Conservation (phyloP, 2,329 filamentous ascomycete species). For the Aspergillus pseudotamarii region DNA sequence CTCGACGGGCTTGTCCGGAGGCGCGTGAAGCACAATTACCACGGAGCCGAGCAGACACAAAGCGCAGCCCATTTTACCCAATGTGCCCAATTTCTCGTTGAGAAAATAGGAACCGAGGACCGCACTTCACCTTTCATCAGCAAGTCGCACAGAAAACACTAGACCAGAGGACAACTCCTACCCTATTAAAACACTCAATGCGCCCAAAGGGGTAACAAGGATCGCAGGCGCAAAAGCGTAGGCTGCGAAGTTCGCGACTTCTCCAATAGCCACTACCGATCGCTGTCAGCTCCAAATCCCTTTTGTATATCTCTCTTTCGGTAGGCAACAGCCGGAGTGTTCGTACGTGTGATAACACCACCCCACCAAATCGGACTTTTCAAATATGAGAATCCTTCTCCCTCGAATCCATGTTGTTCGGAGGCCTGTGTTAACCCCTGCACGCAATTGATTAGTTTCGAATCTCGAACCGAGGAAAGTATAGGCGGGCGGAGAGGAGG, state of each 20-base stretch:
- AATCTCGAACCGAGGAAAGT: constrained; percentile 9
- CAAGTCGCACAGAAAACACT: constrained; percentile 8
- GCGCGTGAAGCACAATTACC: constrained; percentile 96
- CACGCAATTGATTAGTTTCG: constrained; percentile 24
- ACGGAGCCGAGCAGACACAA: constrained; percentile 95
- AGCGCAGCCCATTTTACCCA: constrained; percentile 93
- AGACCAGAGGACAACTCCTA: constrained; percentile 34
- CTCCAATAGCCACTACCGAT: constrained; percentile 77
- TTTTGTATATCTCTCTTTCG: neutral
- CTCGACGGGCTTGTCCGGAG: constrained; percentile 86
- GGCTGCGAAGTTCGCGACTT: constrained; percentile 95
- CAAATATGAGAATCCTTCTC: constrained; percentile 92
- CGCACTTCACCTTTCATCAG: constrained; percentile 56
- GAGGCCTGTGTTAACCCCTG: constrained; percentile 88
- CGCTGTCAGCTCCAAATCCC: constrained; percentile 25
- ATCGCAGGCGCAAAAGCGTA: constrained; percentile 99
- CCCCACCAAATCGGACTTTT: constrained; percentile 97
- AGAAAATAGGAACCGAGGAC: constrained; percentile 95
- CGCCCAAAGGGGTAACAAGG: constrained; percentile 90
- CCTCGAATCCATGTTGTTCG: constrained; percentile 91
- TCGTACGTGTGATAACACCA: constrained; percentile 82
- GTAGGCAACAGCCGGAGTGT: constrained; percentile 15
- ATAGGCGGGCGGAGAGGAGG: constrained; percentile 12
- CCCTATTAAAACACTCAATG: constrained; percentile 90
- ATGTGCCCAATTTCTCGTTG: constrained; percentile 81